Evolutionary conservation across 257 asterid species (phyloP).

Genomic region (Catharanthus roseus): DNA sequence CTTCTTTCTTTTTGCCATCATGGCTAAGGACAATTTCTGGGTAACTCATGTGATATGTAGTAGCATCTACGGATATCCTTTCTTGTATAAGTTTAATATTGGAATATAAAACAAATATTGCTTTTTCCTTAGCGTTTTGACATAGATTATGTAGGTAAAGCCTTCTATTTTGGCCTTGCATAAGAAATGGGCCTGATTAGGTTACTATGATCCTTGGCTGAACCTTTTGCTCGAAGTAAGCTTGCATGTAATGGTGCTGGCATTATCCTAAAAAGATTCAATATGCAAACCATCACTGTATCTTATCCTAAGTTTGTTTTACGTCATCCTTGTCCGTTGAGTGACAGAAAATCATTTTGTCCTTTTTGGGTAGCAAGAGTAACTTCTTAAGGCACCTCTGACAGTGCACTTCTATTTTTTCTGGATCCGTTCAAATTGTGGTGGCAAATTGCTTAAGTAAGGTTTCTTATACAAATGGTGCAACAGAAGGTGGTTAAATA

Average conservation of each 20-base stretch:
- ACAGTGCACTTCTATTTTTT: too few relatives aligned
- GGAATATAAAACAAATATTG: background rate
- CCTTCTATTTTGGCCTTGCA: background rate
- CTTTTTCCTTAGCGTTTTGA: background rate
- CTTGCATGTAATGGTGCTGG: background rate
- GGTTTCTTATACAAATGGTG: background rate
- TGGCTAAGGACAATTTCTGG: background rate
- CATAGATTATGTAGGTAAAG: background rate
- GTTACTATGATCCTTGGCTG: background rate
- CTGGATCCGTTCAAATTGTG: too few relatives aligned
- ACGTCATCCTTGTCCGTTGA: background rate
- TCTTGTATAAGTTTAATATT: background rate
- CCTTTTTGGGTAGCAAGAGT: background rate
- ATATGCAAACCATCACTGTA: too few relatives aligned
- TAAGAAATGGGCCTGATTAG: too few relatives aligned
- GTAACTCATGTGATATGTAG: background rate
- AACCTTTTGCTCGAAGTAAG: background rate
- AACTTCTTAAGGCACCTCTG: background rate
- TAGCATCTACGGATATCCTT: background rate
- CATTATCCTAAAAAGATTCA: background rate
- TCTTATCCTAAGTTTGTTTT: background rate
- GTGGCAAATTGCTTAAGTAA: background rate
- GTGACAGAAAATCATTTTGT: background rate
- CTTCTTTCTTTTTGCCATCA: background rate
- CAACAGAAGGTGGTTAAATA: background rate